Evolutionary conservation across 148 eudicot species (phyloP), one percentile per base, ranked within the genome.

Genomic region (Dysphania ambrosioides): DNA sequence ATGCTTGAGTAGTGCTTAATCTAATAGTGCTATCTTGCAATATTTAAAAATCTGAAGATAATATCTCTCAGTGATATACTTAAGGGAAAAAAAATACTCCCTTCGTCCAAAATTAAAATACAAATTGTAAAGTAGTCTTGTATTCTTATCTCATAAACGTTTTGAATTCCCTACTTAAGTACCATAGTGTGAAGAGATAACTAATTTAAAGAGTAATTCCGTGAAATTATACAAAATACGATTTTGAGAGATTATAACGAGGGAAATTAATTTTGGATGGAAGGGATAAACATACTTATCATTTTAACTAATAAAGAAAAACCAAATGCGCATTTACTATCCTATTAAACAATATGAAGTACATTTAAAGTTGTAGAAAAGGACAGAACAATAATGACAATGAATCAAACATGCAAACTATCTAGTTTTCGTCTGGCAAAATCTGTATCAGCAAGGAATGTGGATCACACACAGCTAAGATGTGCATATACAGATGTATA

Each of bases 381-480:
- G 41, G 23, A 21, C 19, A 60, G 49, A 30, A 26, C 24, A 64
- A 63, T 74, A n/a, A 64, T 47, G 61, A 64, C 60, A 49, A 44
- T 44, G 18, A 44, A 44, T 63, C 57, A 64, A 27, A 10, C 35
- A 60, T 60, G 64, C 64, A 60, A 11, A n/a, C n/a, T n/a, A 11
- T 51, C 56, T 51, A 72, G 7, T 27, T 36, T 35, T 18, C 24
- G 53, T 71, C 40, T 75, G 77, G 71, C 67, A 68, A 41, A 69
- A 49, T 69, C 13, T 7, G 38, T 23, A 21, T 19, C 58, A 68
- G 34, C 73, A 42, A 58, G n/a, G n/a, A 76, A 58, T 60, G 74
- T 69, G 79, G 79, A 70, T 76, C 74, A 58, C 71, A n/a, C n/a
- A 65, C 42, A 64, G 42, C 68, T 34, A 34, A 35, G 42, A 1